Base-by-base conservation (phyloP, 1,284 basidiomycete species). In the Exsudoporus floridanus region DNA sequence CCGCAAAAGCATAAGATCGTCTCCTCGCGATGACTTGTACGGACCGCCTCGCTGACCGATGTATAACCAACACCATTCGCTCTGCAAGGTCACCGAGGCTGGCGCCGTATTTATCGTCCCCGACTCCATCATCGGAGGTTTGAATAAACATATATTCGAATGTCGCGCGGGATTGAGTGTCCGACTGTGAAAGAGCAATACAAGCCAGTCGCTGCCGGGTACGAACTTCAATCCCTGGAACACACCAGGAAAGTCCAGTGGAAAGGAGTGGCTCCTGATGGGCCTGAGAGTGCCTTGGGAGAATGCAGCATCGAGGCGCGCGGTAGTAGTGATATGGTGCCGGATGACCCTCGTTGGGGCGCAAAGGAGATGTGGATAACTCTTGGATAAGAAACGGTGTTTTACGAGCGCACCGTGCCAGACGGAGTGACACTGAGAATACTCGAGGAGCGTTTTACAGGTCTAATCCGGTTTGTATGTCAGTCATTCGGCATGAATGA, bases 11-110 rank as follows among this genome's bases (percentile, higher is more conserved):
- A 67, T 45, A 21, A 67, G 61, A 38, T 70, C 23, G 41, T 67
- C 66, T 10, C 68, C 68, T 10, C 61, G 66, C 2, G 68, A 69
- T 2, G 68, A 67, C 28, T 63, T 70, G 42, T 68, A 70, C 2
- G 65, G 68, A 13, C 65, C 58, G 10, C 58, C 66, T 37, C 54
- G 47, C 23, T 42, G 30, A 46, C 53, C 28, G 19, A 64, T 48
- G 28, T 60, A 53, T 21, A 57, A 21, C 63, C 64, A 68, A 50
- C 66, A 69, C 62, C 60, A 49, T 31, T 65, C 62, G 42, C 58
- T 69, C 49, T 68, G 66, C 10, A 67, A 44, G 4, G 66, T 64
- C 19, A 55, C 61, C 14, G 66, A 64, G 10, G 42, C 33, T 7
- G 58, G 47, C 1, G 38, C 43, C 10, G 43, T 13, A 7, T 49